Evolutionary conservation across 1,139 yeast species (phyloP).

Genomic region (Scheffersomyces insectosa): DNA sequence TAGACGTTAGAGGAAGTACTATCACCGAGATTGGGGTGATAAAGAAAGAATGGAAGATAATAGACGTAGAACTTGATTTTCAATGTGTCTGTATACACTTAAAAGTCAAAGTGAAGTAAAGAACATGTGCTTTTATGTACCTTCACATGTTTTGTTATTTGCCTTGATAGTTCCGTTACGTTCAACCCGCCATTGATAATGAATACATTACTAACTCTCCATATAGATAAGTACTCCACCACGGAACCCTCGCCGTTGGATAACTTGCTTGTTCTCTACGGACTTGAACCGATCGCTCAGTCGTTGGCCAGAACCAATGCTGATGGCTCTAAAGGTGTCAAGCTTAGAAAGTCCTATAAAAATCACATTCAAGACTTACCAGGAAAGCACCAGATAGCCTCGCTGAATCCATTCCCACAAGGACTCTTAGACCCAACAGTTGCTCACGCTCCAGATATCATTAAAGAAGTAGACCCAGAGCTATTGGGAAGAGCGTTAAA

Average conservation of each 20-base stretch:
- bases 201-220: conserved; percentile 11
- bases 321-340: conserved; percentile 87
- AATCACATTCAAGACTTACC: conserved; percentile 86
- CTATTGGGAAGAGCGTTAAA: conserved; percentile 53
- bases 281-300: conserved; percentile 64
- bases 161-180: too few species aligned
- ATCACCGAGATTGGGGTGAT: too few species aligned
- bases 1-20: too few species aligned
- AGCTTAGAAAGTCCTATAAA: conserved; percentile 88
- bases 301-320: conserved; percentile 87
- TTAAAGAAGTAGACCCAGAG: conserved; percentile 51
- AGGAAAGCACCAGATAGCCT: conserved; percentile 71
- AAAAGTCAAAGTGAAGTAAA: too few species aligned
- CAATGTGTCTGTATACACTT: background rate
- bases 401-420: conserved; percentile 54
- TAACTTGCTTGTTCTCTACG: conserved; percentile 69
- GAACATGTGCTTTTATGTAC: too few species aligned
- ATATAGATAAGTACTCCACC: conserved; percentile 36
- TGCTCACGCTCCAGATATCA: conserved; percentile 40
- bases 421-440: conserved; percentile 51
- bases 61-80: background rate
- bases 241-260: conserved; percentile 70
- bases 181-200: too few species aligned
- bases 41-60: background rate
- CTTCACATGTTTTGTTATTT: too few species aligned